phyloP scores from a whole-genome alignment of 345 rosid genomes.

The Euclidium syriacum region DNA sequence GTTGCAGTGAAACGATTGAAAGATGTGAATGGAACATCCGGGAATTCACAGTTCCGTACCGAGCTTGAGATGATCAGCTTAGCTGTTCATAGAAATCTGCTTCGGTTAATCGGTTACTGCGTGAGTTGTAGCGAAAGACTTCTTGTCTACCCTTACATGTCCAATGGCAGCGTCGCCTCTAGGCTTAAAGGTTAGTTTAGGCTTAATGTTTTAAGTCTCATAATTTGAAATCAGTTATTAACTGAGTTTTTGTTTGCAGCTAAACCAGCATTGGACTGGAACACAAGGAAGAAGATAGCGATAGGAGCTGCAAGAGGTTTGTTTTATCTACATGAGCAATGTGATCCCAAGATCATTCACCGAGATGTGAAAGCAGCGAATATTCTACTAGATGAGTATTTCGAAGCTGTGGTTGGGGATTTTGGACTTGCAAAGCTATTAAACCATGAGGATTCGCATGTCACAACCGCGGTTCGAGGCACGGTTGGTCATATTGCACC shows the following conservation, averaged over 20 bases:
- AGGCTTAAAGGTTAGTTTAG: slow-evolving; percentile 73
- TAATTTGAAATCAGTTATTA: not conserved
- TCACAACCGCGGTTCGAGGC: slow-evolving; percentile 92
- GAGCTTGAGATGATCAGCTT: slow-evolving; percentile 96
- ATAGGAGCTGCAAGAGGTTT: slow-evolving; percentile 94
- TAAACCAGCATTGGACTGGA: slow-evolving; percentile 87
- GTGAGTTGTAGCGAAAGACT: slow-evolving; percentile 70
- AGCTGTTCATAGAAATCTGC: slow-evolving; percentile 86
- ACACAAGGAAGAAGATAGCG: slow-evolving; percentile 78
- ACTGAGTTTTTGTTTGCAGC: slow-evolving; percentile 31
- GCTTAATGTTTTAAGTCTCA: not conserved
- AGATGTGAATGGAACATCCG: slow-evolving; percentile 65
- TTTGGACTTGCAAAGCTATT: slow-evolving; percentile 94
- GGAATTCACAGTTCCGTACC: slow-evolving; percentile 84
- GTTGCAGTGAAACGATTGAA: slow-evolving; percentile 87
- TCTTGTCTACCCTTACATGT: slow-evolving; percentile 91
- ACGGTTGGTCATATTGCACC: slow-evolving; percentile 97
- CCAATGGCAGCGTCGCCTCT: slow-evolving; percentile 92
- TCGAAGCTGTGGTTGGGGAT: slow-evolving; percentile 91
- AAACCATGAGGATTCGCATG: slow-evolving; percentile 87
- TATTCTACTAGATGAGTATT: slow-evolving; percentile 73
- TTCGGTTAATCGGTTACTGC: slow-evolving; percentile 76
- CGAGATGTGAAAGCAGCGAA: slow-evolving; percentile 96
- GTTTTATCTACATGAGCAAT: slow-evolving; percentile 84
- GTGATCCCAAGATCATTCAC: slow-evolving; percentile 93